phyloP scores from a whole-genome alignment of 2,329 filamentous ascomycete species.

The Phaeosphaeria sp. region DNA sequence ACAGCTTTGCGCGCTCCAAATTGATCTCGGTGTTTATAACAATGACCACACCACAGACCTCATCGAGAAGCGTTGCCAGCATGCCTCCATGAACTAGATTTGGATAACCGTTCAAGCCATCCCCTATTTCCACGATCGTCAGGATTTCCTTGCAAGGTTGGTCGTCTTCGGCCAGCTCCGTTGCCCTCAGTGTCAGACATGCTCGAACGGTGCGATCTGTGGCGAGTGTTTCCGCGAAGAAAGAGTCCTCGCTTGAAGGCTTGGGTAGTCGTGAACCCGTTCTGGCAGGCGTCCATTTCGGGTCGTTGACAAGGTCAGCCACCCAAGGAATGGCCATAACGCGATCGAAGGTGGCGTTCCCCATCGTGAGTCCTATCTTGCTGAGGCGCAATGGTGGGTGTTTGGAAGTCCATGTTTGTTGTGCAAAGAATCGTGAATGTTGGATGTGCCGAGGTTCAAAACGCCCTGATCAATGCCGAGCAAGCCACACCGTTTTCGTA shows the following conservation, averaged over 20 bases:
- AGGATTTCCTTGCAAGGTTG: slow-evolving; percentile 45
- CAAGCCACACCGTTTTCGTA: neutral
- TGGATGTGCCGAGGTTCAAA: slow-evolving; percentile 5
- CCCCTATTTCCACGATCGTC: slow-evolving; percentile 55
- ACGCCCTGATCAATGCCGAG: neutral
- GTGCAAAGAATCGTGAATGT: neutral
- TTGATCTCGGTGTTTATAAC: slow-evolving; percentile 49
- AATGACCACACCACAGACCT: slow-evolving; percentile 61
- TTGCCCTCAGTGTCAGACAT: slow-evolving; percentile 32
- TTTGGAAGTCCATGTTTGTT: slow-evolving; percentile 7
- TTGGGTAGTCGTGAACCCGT: slow-evolving; percentile 43
- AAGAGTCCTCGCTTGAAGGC: slow-evolving; percentile 55
- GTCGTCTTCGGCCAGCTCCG: slow-evolving; percentile 20
- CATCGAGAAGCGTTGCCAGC: slow-evolving; percentile 65
- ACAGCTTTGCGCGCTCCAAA: slow-evolving; percentile 10
- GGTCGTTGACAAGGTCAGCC: slow-evolving; percentile 51
- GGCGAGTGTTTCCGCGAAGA: slow-evolving; percentile 62
- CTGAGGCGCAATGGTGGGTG: neutral
- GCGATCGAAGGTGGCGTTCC: slow-evolving; percentile 24
- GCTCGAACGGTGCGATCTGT: slow-evolving; percentile 56
- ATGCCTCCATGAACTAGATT: slow-evolving; percentile 65
- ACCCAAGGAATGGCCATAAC: slow-evolving; percentile 58
- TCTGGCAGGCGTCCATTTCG: slow-evolving; percentile 50
- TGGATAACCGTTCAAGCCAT: slow-evolving; percentile 62
- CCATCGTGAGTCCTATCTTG: slow-evolving; percentile 19